phyloP scores from a whole-genome alignment of 306 rosid species.

The Luffa acutangula region DNA sequence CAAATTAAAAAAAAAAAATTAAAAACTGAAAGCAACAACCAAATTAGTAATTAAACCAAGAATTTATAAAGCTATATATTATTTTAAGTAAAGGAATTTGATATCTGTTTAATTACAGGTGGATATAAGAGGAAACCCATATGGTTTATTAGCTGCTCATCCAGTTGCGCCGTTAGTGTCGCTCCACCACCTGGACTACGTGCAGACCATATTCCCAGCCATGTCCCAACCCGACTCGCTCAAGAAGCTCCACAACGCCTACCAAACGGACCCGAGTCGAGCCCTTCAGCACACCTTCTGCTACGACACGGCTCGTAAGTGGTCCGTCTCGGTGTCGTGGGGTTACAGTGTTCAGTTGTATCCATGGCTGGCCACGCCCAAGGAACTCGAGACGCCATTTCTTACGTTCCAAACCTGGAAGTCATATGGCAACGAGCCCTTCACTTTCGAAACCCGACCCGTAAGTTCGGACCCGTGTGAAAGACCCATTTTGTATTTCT shows the following conservation, averaged over 20 bases:
- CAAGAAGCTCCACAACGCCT: conserved; percentile 4
- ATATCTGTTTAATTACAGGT: conserved; percentile 19
- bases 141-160: conserved; percentile 59
- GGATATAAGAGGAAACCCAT: conserved; percentile 50
- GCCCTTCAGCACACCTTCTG: conserved; percentile 41
- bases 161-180: conserved; percentile 69
- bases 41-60: too few species aligned
- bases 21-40: too few species aligned
- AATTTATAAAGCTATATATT: neutral
- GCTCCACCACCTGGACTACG: conserved; percentile 58
- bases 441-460: conserved; percentile 42
- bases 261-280: conserved; percentile 48
- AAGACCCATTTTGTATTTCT: conserved; percentile 26
- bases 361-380: conserved; percentile 30
- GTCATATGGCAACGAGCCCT: conserved; percentile 22
- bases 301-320: conserved; percentile 41
- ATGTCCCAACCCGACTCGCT: conserved; percentile 19
- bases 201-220: conserved; percentile 43
- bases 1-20: too few species aligned
- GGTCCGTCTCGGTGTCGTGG: conserved; percentile 76
- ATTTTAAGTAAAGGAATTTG: neutral
- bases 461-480: conserved; percentile 22
- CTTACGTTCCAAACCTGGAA: conserved; percentile 48
- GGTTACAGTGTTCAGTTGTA: conserved; percentile 49
- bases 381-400: conserved; percentile 31